Evolutionary conservation across 1,139 yeast genomes (phyloP), one percentile per base, ranked within the genome.

Genomic region (Scheffersomyces lignicola): DNA sequence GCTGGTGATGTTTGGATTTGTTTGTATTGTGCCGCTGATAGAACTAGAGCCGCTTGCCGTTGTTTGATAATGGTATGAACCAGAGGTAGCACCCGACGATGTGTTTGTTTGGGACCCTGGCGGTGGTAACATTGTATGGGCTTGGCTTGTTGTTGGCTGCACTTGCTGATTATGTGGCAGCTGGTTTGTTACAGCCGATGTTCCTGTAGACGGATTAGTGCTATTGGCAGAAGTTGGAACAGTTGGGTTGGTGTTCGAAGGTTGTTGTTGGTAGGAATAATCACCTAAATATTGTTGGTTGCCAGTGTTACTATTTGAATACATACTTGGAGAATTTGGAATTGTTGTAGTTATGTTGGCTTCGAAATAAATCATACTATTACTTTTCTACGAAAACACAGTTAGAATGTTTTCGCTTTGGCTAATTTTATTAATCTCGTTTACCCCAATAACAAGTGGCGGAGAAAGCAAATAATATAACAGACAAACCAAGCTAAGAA

Each of bases 301-400:
- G 18, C 10, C 10, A 6, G 18, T 5, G 20, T 16, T 26, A 13
- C 29, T 26, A 26, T 26, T 26, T 15, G 29, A 30, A 33, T 39
- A 40, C 41, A 45, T 38, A 33, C 36, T 40, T 34, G 39, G 33
- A 14, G 31, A 35, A 17, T 39, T 44, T 29, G 52, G 48, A 32
- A 39, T 42, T 31, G 49, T 48, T 21, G 52, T 47, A 27, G 52
- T 45, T 28, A 47, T 45, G 45, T 47, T 49, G 32, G 52, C 52
- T 35, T 49, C 51, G 39, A 48, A 46, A 37, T 49, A 48, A 31
- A 47, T 37, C 51, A 48, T 48, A 33, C 13, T 23, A 20, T 24
- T 7, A 12, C 6, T 24, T 20, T 9, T n/a, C n/a, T n/a, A n/a
- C n/a, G n/a, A n/a, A n/a, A n/a, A n/a, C n/a, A n/a, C n/a, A n/a